A percentile compares a stretch with the other conserved stretches of the same genome.
Conservation (phyloP, 1,284 basidiomycete species). For the Pyrrhoderma lamaoense region DNA sequence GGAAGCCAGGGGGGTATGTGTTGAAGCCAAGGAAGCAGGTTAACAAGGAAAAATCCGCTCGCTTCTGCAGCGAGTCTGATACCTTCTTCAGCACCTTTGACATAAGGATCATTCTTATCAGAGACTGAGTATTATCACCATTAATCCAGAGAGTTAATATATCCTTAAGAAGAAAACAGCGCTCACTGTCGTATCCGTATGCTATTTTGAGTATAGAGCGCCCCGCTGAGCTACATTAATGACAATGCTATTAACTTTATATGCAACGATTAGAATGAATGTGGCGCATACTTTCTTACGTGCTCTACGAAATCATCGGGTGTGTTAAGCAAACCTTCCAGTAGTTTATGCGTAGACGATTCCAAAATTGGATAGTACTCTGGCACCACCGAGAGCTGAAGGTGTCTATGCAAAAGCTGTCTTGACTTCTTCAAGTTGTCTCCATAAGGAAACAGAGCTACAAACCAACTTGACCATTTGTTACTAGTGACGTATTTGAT, state of each 20-base stretch:
- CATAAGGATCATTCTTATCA: background rate
- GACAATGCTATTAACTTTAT: background rate
- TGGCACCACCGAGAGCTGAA: background rate
- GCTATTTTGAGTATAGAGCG: constrained; percentile 12
- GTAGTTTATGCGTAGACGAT: background rate
- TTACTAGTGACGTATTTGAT: background rate
- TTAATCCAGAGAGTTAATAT: too few relatives aligned
- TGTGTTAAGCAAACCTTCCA: background rate
- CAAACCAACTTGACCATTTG: background rate
- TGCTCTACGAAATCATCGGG: constrained; percentile 3
- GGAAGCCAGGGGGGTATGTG: constrained; percentile 15
- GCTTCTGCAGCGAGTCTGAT: background rate
- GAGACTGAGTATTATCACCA: too few relatives aligned
- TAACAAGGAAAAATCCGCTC: constrained; percentile 12
- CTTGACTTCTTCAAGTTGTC: constrained; percentile 4
- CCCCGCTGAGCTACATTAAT: background rate
- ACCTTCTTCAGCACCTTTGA: too few relatives aligned
- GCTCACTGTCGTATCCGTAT: constrained; percentile 14
- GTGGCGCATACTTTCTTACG: too few relatives aligned
- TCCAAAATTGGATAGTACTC: background rate
- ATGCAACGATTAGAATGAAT: background rate
- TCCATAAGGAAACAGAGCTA: constrained; percentile 4
- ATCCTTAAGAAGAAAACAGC: too few relatives aligned
- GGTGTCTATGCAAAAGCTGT: constrained; percentile 1
- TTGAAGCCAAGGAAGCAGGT: background rate